Conservation (phyloP, 345 rosid species). For the Eucalyptus virginea region DNA sequence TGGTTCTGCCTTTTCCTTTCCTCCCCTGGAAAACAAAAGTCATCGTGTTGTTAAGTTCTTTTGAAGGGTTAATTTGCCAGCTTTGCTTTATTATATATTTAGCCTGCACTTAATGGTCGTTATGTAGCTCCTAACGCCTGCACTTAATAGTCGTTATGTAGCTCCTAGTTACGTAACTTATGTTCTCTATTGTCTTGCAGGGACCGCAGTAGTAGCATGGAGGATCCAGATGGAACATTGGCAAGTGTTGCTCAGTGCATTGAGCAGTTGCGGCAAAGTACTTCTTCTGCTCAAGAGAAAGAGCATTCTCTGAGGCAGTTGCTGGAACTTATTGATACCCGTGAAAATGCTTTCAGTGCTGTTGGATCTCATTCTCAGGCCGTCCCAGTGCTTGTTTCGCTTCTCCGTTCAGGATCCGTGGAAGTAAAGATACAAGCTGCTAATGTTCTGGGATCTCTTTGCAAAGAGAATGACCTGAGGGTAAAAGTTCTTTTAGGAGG, state of each 20-base stretch:
- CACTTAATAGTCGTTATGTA: neutral
- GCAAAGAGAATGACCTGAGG: constrained; percentile 96
- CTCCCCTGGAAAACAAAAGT: neutral
- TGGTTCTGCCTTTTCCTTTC: neutral
- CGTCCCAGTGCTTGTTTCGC: constrained; percentile 99
- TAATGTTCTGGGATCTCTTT: constrained; percentile 88
- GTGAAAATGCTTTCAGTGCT: constrained; percentile 96
- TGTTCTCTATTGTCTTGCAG: constrained; percentile 23
- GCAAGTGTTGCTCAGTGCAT: constrained; percentile 99
- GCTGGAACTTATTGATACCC: constrained; percentile 86
- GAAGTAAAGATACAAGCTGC: constrained; percentile 98
- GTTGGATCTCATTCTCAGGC: constrained; percentile 99
- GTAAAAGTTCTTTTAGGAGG: constrained; percentile 99
- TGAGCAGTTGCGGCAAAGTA: constrained; percentile 88
- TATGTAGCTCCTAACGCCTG: neutral
- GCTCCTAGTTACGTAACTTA: neutral
- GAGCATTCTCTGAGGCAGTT: constrained; percentile 82
- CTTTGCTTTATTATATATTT: neutral
- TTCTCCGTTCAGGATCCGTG: constrained; percentile 90
- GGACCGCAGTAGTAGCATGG: constrained; percentile 92
- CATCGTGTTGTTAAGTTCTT: neutral
- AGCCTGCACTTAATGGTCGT: neutral
- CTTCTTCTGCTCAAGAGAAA: constrained; percentile 87
- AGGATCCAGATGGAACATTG: constrained; percentile 98
- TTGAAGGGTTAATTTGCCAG: neutral